Conservation (phyloP, 139 green algal genomes). For the Chlamydomonas sp. region DNA sequence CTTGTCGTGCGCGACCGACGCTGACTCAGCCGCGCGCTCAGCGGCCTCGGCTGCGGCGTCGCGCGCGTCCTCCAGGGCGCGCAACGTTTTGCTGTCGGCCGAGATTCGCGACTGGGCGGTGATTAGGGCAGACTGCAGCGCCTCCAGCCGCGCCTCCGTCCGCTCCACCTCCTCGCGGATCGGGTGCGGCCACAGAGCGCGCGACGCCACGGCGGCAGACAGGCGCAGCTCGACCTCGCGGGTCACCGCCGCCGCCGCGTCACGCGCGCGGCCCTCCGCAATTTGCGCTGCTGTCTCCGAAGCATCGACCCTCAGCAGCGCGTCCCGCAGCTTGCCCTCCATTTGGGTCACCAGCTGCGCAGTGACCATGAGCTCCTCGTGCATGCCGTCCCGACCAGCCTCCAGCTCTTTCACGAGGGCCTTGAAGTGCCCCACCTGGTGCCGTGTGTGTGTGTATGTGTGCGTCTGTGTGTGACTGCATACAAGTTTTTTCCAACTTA, state of each 20-base stretch:
- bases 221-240: slow-evolving; percentile 38
- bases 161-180: slow-evolving; percentile 36
- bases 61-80: too few species aligned
- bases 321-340: slow-evolving; percentile 32
- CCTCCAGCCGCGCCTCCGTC: slow-evolving; percentile 11
- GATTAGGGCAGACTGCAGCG: too few species aligned
- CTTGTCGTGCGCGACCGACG: too few species aligned
- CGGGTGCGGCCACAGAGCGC: slow-evolving; percentile 39
- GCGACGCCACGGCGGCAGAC: slow-evolving; percentile 23
- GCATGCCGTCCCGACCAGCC: slow-evolving; percentile 24
- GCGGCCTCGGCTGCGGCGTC: too few species aligned
- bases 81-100: too few species aligned
- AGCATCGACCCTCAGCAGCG: slow-evolving; percentile 13
- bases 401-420: too few species aligned
- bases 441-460: too few species aligned
- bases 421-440: too few species aligned
- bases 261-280: slow-evolving; percentile 19
- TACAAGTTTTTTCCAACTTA: too few species aligned
- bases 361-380: slow-evolving; percentile 46
- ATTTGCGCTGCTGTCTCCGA: slow-evolving; percentile 18
- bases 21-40: too few species aligned
- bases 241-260: slow-evolving; percentile 27
- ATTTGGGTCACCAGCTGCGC: slow-evolving; percentile 34
- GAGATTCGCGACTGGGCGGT: too few species aligned
- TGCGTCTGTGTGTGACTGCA: too few species aligned